These are phyloP conservation scores for Trichophyton simii DNA, from an alignment of 2,329 filamentous ascomycete species.

Conservation along the genomic window DNA sequence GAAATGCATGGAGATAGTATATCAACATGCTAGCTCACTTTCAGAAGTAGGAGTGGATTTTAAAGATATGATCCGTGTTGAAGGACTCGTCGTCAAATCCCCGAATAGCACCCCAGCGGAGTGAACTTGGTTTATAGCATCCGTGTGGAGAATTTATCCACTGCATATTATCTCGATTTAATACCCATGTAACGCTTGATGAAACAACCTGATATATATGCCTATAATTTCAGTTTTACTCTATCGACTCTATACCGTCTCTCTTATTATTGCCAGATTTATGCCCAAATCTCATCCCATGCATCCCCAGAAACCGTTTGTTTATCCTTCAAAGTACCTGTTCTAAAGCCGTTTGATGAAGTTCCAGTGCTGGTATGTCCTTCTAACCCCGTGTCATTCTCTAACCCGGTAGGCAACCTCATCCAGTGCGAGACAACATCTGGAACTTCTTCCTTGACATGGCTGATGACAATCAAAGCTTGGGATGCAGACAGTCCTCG, in stretches of 20 bases:
- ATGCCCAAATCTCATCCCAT: conserved; percentile 14
- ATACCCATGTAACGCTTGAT: neutral
- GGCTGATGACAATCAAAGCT: conserved; percentile 82
- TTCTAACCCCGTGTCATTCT: neutral
- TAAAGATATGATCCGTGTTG: conserved; percentile 51
- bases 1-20: conserved; percentile 70
- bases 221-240: neutral
- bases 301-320: conserved; percentile 8
- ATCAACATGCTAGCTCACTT: conserved; percentile 66
- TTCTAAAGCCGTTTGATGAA: conserved; percentile 5
- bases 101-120: neutral
- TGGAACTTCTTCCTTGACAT: conserved; percentile 82
- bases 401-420: conserved; percentile 49
- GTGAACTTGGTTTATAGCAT: too few species aligned
- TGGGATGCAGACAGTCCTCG: conserved; percentile 56
- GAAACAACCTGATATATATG: neutral
- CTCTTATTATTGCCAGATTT: neutral
- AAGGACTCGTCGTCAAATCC: neutral
- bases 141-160: too few species aligned
- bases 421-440: conserved; percentile 73
- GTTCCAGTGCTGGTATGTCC: neutral
- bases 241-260: neutral
- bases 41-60: conserved; percentile 85
- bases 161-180: neutral
- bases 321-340: conserved; percentile 8